Conservation (phyloP, 768 basidiomycete genomes). For the Boletales sp. region DNA sequence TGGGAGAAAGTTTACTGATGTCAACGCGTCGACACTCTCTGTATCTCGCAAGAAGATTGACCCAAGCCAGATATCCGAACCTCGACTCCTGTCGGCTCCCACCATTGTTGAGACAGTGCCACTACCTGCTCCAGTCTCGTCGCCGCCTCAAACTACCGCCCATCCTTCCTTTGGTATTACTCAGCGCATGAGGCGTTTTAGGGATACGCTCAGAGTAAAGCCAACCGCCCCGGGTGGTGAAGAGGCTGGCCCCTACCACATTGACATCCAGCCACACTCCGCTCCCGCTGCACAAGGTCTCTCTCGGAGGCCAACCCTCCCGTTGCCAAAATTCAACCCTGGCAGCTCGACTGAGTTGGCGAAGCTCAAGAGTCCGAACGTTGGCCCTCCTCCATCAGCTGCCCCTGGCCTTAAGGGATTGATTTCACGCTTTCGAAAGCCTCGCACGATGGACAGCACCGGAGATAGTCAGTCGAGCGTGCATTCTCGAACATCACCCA, state of each 20-base stretch:
- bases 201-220: conserved; percentile 62
- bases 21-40: conserved; percentile 40
- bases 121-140: conserved; percentile 36
- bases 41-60: conserved; percentile 53
- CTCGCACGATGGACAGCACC: conserved; percentile 25
- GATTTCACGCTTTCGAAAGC: conserved; percentile 69
- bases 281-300: conserved; percentile 34
- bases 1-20: conserved; percentile 38
- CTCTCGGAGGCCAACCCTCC: conserved; percentile 44
- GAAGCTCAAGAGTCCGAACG: conserved; percentile 51
- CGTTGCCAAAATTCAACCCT: conserved; percentile 39
- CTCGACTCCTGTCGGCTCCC: conserved; percentile 62
- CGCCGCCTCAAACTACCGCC: conserved; percentile 31
- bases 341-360: conserved; percentile 44
- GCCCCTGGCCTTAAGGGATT: conserved; percentile 75
- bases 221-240: conserved; percentile 49
- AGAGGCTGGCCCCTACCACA: conserved; percentile 41
- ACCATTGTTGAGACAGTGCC: conserved; percentile 68
- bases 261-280: conserved; percentile 40
- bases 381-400: conserved; percentile 67
- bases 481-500: conserved; percentile 29
- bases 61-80: conserved; percentile 62
- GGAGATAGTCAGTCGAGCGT: conserved; percentile 30
- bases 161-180: conserved; percentile 52
- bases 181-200: conserved; percentile 68